A percentile compares a stretch with the other conserved stretches of the same genome.
Evolutionary conservation across 352 stramenopile genomes (phyloP).

Genomic region (Phytopythium montanum): DNA sequence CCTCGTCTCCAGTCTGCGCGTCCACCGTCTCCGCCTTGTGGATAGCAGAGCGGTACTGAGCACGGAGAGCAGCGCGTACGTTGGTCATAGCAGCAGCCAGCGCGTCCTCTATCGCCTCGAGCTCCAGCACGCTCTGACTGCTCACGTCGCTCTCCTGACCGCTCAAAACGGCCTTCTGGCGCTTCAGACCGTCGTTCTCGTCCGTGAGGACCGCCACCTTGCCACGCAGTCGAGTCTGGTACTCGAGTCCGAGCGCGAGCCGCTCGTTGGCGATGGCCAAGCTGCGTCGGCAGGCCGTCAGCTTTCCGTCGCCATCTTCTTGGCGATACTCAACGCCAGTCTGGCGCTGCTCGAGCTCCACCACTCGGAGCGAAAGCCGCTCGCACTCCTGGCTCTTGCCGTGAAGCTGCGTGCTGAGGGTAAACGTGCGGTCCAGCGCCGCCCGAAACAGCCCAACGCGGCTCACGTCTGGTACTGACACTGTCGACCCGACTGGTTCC

Average conservation of each 20-base stretch:
- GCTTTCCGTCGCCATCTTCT: constrained; percentile 21
- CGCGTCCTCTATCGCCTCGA: constrained; percentile 39
- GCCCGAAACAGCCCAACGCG: constrained; percentile 18
- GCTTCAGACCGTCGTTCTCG: constrained; percentile 22
- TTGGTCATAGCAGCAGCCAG: constrained; percentile 22
- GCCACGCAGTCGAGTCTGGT: constrained; percentile 24
- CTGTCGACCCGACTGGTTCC: background rate
- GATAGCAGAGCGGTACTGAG: constrained; percentile 25
- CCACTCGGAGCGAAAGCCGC: constrained; percentile 21
- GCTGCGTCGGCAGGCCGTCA: constrained; percentile 23
- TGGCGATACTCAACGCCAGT: constrained; percentile 16
- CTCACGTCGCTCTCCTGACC: constrained; percentile 21
- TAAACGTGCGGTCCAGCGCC: constrained; percentile 33
- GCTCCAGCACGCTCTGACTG: constrained; percentile 25
- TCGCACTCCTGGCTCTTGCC: constrained; percentile 44
- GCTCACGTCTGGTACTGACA: background rate
- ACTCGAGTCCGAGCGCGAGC: constrained; percentile 20
- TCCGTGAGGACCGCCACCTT: constrained; percentile 17
- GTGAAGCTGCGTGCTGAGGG: constrained; percentile 30
- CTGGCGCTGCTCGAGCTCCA: constrained; percentile 16
- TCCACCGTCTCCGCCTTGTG: constrained; percentile 5
- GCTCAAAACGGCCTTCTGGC: constrained; percentile 15
- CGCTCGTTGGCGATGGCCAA: constrained; percentile 32
- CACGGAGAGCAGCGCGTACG: constrained; percentile 23
- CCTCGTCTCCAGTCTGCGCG: background rate